Evolutionary conservation across 805 yeast genomes (phyloP), one percentile per base, ranked within the genome.

Genomic region (Ogataea chonburiensis): DNA sequence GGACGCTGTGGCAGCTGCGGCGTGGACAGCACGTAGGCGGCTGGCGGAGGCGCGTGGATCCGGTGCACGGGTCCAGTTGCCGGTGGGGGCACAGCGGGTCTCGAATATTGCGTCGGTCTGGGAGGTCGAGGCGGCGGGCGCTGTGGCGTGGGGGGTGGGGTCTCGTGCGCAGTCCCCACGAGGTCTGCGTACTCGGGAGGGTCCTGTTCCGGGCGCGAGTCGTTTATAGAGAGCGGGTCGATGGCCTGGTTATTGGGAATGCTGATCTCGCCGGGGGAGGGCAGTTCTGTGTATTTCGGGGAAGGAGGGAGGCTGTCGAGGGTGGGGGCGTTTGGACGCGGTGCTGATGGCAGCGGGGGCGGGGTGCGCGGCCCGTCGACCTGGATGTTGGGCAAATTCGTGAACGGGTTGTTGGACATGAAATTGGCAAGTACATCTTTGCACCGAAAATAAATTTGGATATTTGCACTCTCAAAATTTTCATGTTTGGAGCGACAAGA

Each of bases 111-210:
- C 10, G 27, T 28, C 5, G 43, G 43, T 12, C 45, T 18, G 5
- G 42, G 16, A 10, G 49, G 52, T 27, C 42, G 39, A 7, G 24
- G 20, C 10, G 49, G 49, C 8, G 46, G 45, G 9, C 42, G 12
- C 15, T 17, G 27, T 9, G 46, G 50, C 9, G 35, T 18, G 10
- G 35, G 42, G 3, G 47, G 45, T 9, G 40, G 44, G 4, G 5
- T 19, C 5, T 31, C 38, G 9, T 12, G 7, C 17, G 23, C 53
- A 2, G 62, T 49, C 7, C 60, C 56, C 16, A 58, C 45, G n/a
- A n/a, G n/a, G 29, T 57, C 64, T 1, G 64, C 49, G 38, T 66
- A 66, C 5, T 55, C 57, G 2, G 71, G 71, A 3, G 70, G 70
- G 5, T 58, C 61, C 25, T 55, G 63, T 15, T 38, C 43, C 0